Conservation (phyloP, 2,329 filamentous ascomycete genomes). For the Elsinoe perseae region DNA sequence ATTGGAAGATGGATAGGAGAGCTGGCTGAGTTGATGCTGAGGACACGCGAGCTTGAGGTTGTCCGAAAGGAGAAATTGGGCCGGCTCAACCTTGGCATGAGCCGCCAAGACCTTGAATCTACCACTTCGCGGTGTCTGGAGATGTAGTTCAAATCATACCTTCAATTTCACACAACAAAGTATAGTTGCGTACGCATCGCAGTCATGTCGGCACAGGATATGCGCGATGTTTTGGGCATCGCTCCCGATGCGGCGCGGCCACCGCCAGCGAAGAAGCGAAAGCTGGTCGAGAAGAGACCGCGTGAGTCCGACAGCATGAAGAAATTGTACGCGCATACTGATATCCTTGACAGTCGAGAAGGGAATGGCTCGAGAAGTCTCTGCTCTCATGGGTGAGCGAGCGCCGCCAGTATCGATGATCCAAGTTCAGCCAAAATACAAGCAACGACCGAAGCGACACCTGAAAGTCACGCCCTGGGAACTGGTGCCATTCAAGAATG, state of each 20-base stretch:
- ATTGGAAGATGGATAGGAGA: constrained; percentile 4
- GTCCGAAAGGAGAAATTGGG: neutral
- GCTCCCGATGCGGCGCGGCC: constrained; percentile 50
- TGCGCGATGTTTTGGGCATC: constrained; percentile 82
- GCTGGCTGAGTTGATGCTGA: constrained; percentile 1
- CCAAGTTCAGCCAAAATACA: constrained; percentile 44
- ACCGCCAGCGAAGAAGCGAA: constrained; percentile 65
- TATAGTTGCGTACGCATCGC: constrained; percentile 6
- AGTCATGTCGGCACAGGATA: constrained; percentile 44
- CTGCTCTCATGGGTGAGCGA: constrained; percentile 44
- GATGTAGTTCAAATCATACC: neutral
- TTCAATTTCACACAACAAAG: neutral
- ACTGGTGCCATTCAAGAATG: constrained; percentile 64
- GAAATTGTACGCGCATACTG: neutral
- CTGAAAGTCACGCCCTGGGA: constrained; percentile 40
- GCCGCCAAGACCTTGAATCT: constrained; percentile 13
- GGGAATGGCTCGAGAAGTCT: constrained; percentile 45
- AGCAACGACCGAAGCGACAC: constrained; percentile 41
- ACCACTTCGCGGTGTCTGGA: neutral
- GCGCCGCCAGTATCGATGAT: constrained; percentile 45
- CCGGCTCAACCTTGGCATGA: neutral
- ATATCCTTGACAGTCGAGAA: constrained; percentile 22
- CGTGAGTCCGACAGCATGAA: constrained; percentile 34
- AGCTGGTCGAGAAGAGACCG: constrained; percentile 52
- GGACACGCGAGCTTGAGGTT: constrained; percentile 15